Percentiles rank a stretch among this genome's conserved stretches.
phyloP scores from a whole-genome alignment of 2,329 filamentous ascomycete genomes.

The Aureobasidium zeae region DNA sequence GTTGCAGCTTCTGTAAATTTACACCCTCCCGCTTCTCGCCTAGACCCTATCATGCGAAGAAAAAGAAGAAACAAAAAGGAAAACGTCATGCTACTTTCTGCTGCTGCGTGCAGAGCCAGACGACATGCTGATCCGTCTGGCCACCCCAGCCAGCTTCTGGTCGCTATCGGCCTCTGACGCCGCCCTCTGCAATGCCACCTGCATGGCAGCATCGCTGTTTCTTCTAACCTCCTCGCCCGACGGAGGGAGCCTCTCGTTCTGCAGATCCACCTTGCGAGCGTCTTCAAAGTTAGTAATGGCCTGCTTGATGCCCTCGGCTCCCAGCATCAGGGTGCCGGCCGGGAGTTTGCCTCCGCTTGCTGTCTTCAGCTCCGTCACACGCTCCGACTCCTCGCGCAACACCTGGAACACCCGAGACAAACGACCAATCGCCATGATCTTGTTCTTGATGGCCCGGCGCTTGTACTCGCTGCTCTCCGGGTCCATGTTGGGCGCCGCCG shows the following conservation, averaged over 20 bases:
- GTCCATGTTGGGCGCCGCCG: constrained; percentile 44
- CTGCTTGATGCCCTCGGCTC: constrained; percentile 96
- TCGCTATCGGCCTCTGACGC: constrained; percentile 87
- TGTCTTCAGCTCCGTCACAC: constrained; percentile 95
- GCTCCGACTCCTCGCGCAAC: constrained; percentile 90
- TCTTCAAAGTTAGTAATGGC: constrained; percentile 96
- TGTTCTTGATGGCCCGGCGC: constrained; percentile 97
- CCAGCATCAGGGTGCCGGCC: constrained; percentile 93
- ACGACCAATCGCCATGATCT: constrained; percentile 94
- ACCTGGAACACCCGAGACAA: constrained; percentile 98
- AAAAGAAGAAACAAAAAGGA: no score
- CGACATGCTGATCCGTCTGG: constrained; percentile 84
- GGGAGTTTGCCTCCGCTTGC: constrained; percentile 86
- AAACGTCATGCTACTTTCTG: constrained; percentile 18
- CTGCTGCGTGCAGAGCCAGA: constrained; percentile 32
- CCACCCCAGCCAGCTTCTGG: constrained; percentile 73
- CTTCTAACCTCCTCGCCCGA: constrained; percentile 83
- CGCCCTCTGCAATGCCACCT: constrained; percentile 76
- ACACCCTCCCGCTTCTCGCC: no score
- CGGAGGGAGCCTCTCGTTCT: constrained; percentile 90
- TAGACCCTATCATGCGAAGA: no score
- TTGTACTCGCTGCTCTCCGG: constrained; percentile 88
- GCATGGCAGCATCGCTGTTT: constrained; percentile 70
- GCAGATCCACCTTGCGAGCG: constrained; percentile 88
- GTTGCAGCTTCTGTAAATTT: no score